phyloP scores from a whole-genome alignment of 768 basidiomycete species.

The Lentinula sp. region DNA sequence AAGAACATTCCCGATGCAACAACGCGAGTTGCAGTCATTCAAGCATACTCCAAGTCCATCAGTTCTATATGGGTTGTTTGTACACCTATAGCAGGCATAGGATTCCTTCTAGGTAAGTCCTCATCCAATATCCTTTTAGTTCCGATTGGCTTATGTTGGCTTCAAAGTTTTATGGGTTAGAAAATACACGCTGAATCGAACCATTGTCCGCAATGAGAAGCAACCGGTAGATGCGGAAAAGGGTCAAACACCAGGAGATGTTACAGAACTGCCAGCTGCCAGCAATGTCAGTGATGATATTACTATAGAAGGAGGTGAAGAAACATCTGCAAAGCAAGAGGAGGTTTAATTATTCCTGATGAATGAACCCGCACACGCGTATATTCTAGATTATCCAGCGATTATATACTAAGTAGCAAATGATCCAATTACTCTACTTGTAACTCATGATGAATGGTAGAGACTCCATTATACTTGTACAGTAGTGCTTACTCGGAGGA shows the following conservation, averaged over 20 bases:
- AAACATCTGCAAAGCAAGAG: not conserved
- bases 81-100: slow-evolving; percentile 49
- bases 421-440: too few species aligned
- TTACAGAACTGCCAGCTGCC: not conserved
- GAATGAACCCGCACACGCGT: not conserved
- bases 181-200: slow-evolving; percentile 1
- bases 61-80: slow-evolving; percentile 59
- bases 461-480: too few species aligned
- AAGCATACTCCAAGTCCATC: slow-evolving; percentile 61
- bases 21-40: slow-evolving; percentile 41
- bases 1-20: slow-evolving; percentile 40
- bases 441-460: too few species aligned
- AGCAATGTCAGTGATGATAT: not conserved
- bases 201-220: not conserved
- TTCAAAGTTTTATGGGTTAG: not conserved
- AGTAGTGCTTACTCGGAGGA: too few species aligned
- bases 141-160: not conserved
- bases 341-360: not conserved
- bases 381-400: too few species aligned
- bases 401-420: too few species aligned
- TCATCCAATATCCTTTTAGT: not conserved
- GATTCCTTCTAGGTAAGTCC: slow-evolving; percentile 45
- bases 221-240: not conserved
- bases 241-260: not conserved
- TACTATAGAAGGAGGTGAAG: not conserved